Evolutionary conservation across 73 alveolate species (phyloP), one percentile per base, ranked within the genome.

Genomic region (Paramecium pentaurelia): DNA sequence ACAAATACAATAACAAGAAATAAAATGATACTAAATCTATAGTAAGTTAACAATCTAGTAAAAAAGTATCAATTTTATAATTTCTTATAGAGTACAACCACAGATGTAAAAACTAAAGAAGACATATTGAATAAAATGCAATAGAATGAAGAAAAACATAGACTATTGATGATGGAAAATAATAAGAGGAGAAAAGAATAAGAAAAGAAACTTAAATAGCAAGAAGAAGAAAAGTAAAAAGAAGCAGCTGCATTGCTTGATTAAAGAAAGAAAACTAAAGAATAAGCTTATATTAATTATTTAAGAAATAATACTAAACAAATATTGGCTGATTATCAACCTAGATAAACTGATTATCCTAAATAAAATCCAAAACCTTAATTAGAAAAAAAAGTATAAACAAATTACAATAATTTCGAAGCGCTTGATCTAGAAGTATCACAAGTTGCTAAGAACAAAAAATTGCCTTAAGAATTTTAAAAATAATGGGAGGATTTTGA

Each of bases 121-220:
- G 91, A 80, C 32, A 44, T 80, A 25, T 27, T 80, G 16, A 27
- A 11, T 25, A 45, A 80, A 80, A 80, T 80, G 91, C 18, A 80
- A 80, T 80, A 80, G 34, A 80, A 80, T 80, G 91, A 80, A 80
- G 91, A 80, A 80, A 80, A 80, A 16, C 91, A 80, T 80, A 47
- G 75, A 9, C 25, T n/a, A 44, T 18, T 80, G 14, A 80, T 80
- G 91, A 22, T 38, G 6, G 91, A 80, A 40, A 80, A 80, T 25
- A 49, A 25, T 34, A 80, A 80, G 14, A 80, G 91, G 30, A 80
- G 91, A 47, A 42, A 49, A n/a, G 91, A 80, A 36, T 42, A 80
- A 27, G 91, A 80, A 64, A 80, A 80, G 58, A 80, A 80, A 47
- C 73, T 80, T 9, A 80, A 80, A 49, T 27, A 44, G 8, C 27